phyloP scores from a whole-genome alignment of 1,284 basidiomycete species.

The Ustilago tritici region DNA sequence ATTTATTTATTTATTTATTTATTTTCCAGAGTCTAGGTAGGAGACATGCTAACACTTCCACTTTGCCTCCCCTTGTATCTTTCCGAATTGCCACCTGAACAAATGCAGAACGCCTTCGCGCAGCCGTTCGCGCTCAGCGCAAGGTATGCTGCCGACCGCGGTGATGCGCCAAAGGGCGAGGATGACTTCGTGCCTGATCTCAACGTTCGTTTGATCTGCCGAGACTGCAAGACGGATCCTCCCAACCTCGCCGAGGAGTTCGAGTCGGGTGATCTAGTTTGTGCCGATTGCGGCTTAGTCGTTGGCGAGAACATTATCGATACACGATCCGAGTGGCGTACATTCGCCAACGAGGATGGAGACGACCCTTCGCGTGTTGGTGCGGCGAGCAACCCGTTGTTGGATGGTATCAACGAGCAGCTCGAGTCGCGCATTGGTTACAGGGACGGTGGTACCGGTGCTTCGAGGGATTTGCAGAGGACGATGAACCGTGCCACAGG shows the following conservation, averaged over 20 bases:
- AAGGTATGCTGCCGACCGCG: constrained; percentile 62
- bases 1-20: no score
- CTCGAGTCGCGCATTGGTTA: constrained; percentile 94
- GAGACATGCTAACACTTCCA: background rate
- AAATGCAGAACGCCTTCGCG: constrained; percentile 48
- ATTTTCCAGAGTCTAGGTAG: background rate
- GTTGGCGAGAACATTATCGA: constrained; percentile 96
- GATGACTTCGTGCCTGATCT: constrained; percentile 66
- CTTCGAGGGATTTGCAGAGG: constrained; percentile 90
- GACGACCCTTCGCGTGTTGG: constrained; percentile 99
- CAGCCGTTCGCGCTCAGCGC: constrained; percentile 64
- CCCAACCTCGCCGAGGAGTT: constrained; percentile 97
- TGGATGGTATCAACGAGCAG: constrained; percentile 90
- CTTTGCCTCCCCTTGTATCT: constrained; percentile 8
- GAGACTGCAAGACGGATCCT: constrained; percentile 90
- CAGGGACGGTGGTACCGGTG: constrained; percentile 91
- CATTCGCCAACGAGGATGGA: constrained; percentile 95
- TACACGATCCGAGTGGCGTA: constrained; percentile 96
- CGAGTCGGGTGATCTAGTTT: constrained; percentile 95
- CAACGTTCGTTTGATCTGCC: constrained; percentile 74
- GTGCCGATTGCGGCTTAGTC: constrained; percentile 93
- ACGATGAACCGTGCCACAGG: constrained; percentile 80
- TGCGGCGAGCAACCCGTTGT: constrained; percentile 89
- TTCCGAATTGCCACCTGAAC: background rate
- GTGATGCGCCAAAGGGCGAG: constrained; percentile 55